Base-by-base conservation (phyloP, 768 basidiomycete genomes). In the Rhodosporidiobolus odoratus region DNA sequence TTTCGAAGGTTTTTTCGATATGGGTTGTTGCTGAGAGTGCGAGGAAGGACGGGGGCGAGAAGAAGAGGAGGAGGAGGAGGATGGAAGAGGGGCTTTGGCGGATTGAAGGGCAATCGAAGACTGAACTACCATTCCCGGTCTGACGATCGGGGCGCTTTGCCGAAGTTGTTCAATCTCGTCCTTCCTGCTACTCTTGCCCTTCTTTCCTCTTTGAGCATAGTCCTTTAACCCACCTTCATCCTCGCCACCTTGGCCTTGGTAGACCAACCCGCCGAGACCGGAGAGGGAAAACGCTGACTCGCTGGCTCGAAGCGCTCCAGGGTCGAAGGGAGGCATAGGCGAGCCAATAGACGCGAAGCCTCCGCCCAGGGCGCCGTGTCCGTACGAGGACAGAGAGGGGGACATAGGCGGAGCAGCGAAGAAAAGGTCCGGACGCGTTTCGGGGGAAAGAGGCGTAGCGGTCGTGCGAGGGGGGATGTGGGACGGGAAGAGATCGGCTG, bases 241-340 rank as follows among this genome's bases (percentile, higher is more conserved):
- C 25, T 17, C 35, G 32, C 13, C 34, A 21, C 48, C 2, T 30
- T 48, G 37, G 9, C 58, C 66, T 4, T 19, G n/a, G 35, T 38
- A 72, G 15, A 65, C 59, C 45, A 69, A 53, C 27, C 34, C 65
- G 38, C 34, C 65, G 17, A 61, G 45, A 3, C 65, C 73, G 4
- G 38, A 9, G 53, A 74, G 58, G n/a, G 62, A 65, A 56, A 65
- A 67, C 5, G 56, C 57, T 25, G 45, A 40, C 53, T 63, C 63
- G 58, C 57, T 60, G 19, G 45, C 52, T 8, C 58, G n/a, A 0
- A 68, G 7, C 12, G 45, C 66, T 9, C 48, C 64, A 7, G 67
- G 63, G 57, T 66, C 50, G 48, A 50, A 66, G 9, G 68, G 37
- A 1, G 68, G 68, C 72, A 69, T 73, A 3, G 68, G 65, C 10